Conservation (phyloP, 306 rosid species). For the Quercus wislizeni region DNA sequence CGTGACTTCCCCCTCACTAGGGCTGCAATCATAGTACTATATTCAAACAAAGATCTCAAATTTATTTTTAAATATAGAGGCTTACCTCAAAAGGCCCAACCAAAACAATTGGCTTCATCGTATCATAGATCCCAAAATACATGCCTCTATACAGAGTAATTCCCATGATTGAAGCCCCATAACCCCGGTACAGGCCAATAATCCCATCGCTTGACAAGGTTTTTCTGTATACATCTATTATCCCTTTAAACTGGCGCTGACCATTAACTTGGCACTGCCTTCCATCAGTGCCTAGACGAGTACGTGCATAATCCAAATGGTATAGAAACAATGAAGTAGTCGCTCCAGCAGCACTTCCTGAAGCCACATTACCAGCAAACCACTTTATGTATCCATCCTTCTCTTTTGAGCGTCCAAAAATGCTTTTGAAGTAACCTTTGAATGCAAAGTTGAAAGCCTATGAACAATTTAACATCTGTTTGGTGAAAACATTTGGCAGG, state of each 20-base stretch:
- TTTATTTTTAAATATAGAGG: constrained; percentile 1
- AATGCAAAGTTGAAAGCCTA: constrained; percentile 99
- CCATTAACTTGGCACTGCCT: constrained; percentile 35
- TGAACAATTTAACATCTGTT: constrained; percentile 65
- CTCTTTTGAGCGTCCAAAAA: constrained; percentile 81
- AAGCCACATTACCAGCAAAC: constrained; percentile 97
- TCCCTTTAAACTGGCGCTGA: constrained; percentile 76
- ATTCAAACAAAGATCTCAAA: no score
- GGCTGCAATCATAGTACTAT: no score
- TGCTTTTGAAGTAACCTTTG: constrained; percentile 94
- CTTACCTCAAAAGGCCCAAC: constrained; percentile 85
- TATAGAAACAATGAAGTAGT: constrained; percentile 81
- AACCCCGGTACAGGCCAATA: constrained; percentile 83
- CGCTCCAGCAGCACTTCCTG: constrained; percentile 99
- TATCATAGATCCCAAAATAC: constrained; percentile 96
- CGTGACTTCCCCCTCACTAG: no score
- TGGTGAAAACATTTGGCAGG: constrained; percentile 49
- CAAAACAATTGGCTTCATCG: constrained; percentile 81
- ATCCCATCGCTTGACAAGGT: constrained; percentile 85
- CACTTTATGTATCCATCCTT: constrained; percentile 87
- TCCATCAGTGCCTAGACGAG: constrained; percentile 83
- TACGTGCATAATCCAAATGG: constrained; percentile 91
- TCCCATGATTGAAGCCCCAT: constrained; percentile 84
- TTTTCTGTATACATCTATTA: constrained; percentile 74
- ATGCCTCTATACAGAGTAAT: constrained; percentile 89